Base-by-base conservation (phyloP, 192 early-diverging fungal species). In the Podila minutissima region DNA sequence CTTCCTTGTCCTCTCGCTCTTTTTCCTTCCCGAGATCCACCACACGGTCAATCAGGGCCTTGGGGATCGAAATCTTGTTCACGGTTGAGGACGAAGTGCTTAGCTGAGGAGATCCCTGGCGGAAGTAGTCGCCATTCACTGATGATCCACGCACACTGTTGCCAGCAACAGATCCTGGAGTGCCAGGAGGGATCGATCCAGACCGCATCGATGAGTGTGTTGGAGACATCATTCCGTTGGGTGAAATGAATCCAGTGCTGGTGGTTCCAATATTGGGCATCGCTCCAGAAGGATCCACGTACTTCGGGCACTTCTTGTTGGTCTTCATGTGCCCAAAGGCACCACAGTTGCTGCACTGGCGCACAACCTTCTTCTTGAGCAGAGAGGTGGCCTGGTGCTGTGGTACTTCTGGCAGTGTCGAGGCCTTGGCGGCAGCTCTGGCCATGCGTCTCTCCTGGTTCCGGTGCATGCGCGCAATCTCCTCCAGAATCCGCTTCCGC, bases 321-420 rank as follows among this genome's bases (percentile, higher is more conserved):
- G 94, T 95, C 79, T 94, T 95, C 93, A 93, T 95, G 51, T 95
- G 94, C n/a, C 94, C 94, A 24, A 91, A 81, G 71, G 91, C 85
- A 35, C 92, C 92, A 82, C 94, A 95, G 74, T 94, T 94, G 66
- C 94, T 92, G 75, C 94, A 95, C 38, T 87, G 85, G 15, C 93
- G 88, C n/a, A 84, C 77, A 4, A 88, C 89, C 51, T 91, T 87
- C 72, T 93, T 91, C 66, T 92, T 93, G 20, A 90, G 89, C 69
- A 88, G 48, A 0, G 62, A 33, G 0, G 63, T 67, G 19, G 55
- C 65, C 5, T 75, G 62, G 26, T 75, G 62, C 31, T 61, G 50
- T 26, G 83, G 75, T 11, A 76, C 33, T 20, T 82, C 87, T 24
- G 83, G 81, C 4, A 75, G 74, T 29, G 86, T 74, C 19, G 84